Conservation (phyloP, 163 green algal species). For the Prototheca cutis region DNA sequence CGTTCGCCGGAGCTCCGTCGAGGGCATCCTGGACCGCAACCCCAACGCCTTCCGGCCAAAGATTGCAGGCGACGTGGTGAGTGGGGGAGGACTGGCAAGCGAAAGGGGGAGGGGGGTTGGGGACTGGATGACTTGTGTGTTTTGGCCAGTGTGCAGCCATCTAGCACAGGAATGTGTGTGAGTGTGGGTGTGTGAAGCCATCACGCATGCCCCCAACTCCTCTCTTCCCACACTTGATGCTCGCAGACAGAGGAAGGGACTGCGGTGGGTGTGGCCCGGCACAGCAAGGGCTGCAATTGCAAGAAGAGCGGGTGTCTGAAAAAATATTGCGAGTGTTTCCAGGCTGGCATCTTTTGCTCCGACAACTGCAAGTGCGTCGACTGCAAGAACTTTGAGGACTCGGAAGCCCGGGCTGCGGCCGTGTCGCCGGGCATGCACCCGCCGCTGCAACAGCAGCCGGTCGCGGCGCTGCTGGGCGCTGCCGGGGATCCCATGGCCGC, state of each 20-base stretch:
- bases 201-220: no score
- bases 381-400: conserved; percentile 80
- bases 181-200: not conserved
- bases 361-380: conserved; percentile 94
- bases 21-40: conserved; percentile 92
- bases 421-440: not conserved
- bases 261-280: conserved; percentile 8
- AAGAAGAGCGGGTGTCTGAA: conserved; percentile 82
- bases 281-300: conserved; percentile 81
- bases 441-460: not conserved
- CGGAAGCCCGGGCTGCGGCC: conserved; percentile 9
- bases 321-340: conserved; percentile 96
- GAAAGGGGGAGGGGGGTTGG: no score
- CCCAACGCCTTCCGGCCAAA: conserved; percentile 94
- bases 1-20: conserved; percentile 72
- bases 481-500: not conserved
- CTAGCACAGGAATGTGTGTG: not conserved
- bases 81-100: no score
- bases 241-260: conserved; percentile 5
- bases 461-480: conserved; percentile 4
- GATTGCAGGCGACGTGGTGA: conserved; percentile 45
- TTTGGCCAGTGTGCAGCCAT: no score
- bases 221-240: no score
- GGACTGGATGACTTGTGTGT: no score
- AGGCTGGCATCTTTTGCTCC: conserved; percentile 80